Evolutionary conservation across 345 rosid genomes (phyloP).

Genomic region (Eucalyptus tenuipes): DNA sequence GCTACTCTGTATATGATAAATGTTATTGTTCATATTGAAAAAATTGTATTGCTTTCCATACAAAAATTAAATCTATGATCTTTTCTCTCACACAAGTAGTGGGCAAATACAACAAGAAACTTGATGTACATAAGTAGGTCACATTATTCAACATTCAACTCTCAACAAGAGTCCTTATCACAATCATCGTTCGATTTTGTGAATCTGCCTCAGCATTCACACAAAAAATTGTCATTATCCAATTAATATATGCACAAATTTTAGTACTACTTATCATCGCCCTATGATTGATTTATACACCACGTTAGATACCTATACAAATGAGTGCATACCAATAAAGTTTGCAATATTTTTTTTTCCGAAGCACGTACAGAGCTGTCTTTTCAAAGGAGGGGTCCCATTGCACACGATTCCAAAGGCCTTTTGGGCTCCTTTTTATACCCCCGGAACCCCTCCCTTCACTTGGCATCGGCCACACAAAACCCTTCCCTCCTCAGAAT

Average conservation of each 20-base stretch:
- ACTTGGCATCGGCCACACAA: slow-evolving; percentile 7
- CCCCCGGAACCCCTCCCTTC: slow-evolving; percentile 13
- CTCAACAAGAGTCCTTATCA: neutral
- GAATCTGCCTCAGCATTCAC: neutral
- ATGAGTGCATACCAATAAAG: neutral
- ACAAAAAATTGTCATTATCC: neutral
- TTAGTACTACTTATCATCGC: neutral
- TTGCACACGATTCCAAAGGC: slow-evolving; percentile 29
- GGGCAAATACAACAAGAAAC: neutral
- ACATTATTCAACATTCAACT: neutral
- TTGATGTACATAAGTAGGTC: neutral
- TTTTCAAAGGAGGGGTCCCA: slow-evolving; percentile 28
- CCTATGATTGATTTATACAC: neutral
- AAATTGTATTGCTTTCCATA: neutral
- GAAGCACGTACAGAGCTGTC: neutral
- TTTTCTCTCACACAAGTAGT: neutral
- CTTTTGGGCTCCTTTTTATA: slow-evolving; percentile 30
- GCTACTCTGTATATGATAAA: neutral
- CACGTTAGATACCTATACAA: neutral
- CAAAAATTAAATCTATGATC: neutral
- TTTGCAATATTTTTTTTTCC: neutral
- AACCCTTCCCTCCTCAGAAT: neutral
- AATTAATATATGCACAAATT: neutral
- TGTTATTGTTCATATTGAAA: neutral
- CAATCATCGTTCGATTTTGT: neutral